Conservation (phyloP, 768 basidiomycete genomes). For the Tricholoma saponaceum region DNA sequence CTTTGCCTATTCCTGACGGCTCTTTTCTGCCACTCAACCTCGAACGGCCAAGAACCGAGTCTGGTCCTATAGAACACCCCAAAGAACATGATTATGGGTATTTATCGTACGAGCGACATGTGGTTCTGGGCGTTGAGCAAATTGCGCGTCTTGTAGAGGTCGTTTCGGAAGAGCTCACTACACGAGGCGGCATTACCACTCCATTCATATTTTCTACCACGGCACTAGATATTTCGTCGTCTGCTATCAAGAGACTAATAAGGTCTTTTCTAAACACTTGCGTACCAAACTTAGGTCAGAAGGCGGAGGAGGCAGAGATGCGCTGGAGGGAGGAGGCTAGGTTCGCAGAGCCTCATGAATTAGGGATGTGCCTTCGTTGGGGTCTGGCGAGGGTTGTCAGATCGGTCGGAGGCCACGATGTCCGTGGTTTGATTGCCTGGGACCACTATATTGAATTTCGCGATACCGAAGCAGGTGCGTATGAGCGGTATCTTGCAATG, state of each 20-base stretch:
- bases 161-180: constrained; percentile 64
- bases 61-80: constrained; percentile 31
- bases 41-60: constrained; percentile 39
- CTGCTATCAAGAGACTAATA: constrained; percentile 74
- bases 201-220: constrained; percentile 90
- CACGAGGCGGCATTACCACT: constrained; percentile 76
- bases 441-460: constrained; percentile 82
- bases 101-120: constrained; percentile 66
- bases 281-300: constrained; percentile 23
- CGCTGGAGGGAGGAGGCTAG: constrained; percentile 77
- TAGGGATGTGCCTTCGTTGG: constrained; percentile 94
- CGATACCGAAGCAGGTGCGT: constrained; percentile 75
- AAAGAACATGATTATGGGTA: constrained; percentile 62
- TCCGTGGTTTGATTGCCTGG: constrained; percentile 84
- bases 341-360: constrained; percentile 82
- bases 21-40: constrained; percentile 50
- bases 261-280: constrained; percentile 76
- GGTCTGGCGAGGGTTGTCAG: constrained; percentile 77
- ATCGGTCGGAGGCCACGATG: constrained; percentile 62
- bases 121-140: constrained; percentile 73
- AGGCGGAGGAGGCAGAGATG: constrained; percentile 39
- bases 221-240: constrained; percentile 78
- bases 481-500: background rate
- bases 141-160: constrained; percentile 68
- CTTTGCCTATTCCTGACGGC: constrained; percentile 44